Evolutionary conservation across 2,329 filamentous ascomycete species (phyloP).

Genomic region (Hymenoscyphus repandus): DNA sequence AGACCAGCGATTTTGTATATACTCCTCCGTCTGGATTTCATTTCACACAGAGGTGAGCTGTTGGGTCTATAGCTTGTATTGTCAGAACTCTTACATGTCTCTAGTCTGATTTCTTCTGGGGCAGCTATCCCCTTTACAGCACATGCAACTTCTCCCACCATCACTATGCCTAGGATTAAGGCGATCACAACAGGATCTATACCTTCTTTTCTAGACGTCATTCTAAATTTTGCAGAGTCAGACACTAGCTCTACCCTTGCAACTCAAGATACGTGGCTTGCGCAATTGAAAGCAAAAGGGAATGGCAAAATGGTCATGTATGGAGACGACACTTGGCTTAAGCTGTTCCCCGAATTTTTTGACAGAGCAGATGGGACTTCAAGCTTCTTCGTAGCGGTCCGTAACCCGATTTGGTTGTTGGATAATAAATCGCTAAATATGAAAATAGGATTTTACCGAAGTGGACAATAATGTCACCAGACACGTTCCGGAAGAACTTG

Average conservation of each 20-base stretch:
- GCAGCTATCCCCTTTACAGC: slow-evolving; percentile 89
- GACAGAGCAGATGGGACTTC: slow-evolving; percentile 85
- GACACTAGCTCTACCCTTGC: slow-evolving; percentile 86
- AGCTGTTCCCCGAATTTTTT: slow-evolving; percentile 88
- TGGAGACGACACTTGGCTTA: slow-evolving; percentile 97
- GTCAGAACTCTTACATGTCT: slow-evolving; percentile 20
- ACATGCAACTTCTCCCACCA: slow-evolving; percentile 91
- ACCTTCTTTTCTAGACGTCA: slow-evolving; percentile 95
- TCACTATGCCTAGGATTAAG: slow-evolving; percentile 97
- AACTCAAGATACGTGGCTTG: slow-evolving; percentile 90
- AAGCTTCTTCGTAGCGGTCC: slow-evolving; percentile 95
- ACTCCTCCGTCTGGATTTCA: slow-evolving; percentile 72
- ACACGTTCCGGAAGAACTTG: slow-evolving; percentile 73
- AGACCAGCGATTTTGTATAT: slow-evolving; percentile 83
- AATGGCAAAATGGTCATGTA: slow-evolving; percentile 84
- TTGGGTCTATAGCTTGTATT: background rate
- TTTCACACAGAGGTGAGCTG: slow-evolving; percentile 74
- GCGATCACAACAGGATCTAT: slow-evolving; percentile 96
- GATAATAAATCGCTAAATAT: slow-evolving; percentile 26
- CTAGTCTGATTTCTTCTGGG: slow-evolving; percentile 76
- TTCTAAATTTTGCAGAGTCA: slow-evolving; percentile 91
- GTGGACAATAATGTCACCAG: slow-evolving; percentile 97
- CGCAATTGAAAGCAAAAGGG: slow-evolving; percentile 74
- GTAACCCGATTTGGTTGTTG: slow-evolving; percentile 34
- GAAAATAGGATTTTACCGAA: slow-evolving; percentile 81